Base-by-base conservation (phyloP, 768 basidiomycete genomes). In the Ramaria rubella region DNA sequence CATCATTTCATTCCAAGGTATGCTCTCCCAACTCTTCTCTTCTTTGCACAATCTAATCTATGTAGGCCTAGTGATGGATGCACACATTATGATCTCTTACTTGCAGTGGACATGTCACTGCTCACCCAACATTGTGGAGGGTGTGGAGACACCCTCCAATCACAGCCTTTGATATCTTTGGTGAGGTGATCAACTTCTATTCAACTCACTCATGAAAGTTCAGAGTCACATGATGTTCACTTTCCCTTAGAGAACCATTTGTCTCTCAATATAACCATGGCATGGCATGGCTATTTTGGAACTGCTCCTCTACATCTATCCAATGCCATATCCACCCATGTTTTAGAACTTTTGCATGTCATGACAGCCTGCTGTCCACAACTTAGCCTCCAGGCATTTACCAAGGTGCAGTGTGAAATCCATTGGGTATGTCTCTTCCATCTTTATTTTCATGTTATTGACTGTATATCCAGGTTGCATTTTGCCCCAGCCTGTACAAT, bases 391-490 rank as follows among this genome's bases (percentile, higher is more conserved):
- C 49, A 50, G 26, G 26, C 49, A 19, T 50, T 50, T 33, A 21
- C 30, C 49, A 50, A 33, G 49, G 14, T 15, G 15, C 15, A 26
- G 26, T 50, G 49, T 33, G 21, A 50, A 17, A 26, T 50, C 4
- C 26, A 30, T 29, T 14, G 26, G 15, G 30, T 50, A 2, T 2
- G 44, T 45, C 2, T 2, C 23, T 12, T 45, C 2, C 14, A n/a
- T n/a, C n/a, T n/a, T n/a, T 45, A 5, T 45, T 2, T 15, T 9
- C 23, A 45, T 5, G 8, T 21, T 17, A 45, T 3, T 45, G 2
- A 45, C 12, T 2, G 3, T 45, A 27, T 15, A 14, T 40, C 5
- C 43, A 72, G 68, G 59, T 66, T 0, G 61, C 68, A 3, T 74
- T 69, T 52, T 56, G 46, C 6, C 61, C 55, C 7, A 44, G 30